Evolutionary conservation across 129 eudicot species (phyloP).

Genomic region (Lonicera japonica): DNA sequence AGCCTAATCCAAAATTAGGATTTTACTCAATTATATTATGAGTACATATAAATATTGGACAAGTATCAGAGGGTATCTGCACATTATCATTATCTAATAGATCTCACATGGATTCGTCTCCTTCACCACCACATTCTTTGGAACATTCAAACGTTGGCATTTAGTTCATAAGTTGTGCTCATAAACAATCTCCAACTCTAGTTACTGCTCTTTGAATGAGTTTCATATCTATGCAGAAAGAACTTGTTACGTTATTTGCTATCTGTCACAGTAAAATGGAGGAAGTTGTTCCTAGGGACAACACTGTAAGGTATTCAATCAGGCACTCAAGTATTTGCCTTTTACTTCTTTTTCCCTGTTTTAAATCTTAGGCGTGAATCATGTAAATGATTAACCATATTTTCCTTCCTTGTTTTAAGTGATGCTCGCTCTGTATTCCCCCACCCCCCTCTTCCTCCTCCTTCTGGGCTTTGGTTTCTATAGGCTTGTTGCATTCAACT

Average conservation of each 20-base stretch:
- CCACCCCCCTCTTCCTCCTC: not conserved
- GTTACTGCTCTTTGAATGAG: not conserved
- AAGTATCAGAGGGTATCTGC: too few species aligned
- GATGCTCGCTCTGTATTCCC: too few species aligned
- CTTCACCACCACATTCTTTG: not conserved
- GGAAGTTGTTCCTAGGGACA: slow-evolving; percentile 54
- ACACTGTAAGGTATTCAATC: slow-evolving; percentile 50
- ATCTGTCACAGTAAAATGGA: slow-evolving; percentile 84
- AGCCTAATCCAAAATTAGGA: too few species aligned
- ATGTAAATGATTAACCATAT: not conserved
- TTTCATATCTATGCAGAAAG: slow-evolving; percentile 39
- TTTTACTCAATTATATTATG: too few species aligned
- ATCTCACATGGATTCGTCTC: too few species aligned
- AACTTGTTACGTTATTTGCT: slow-evolving; percentile 51
- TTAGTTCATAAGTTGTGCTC: too few species aligned
- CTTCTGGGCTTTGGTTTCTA: not conserved
- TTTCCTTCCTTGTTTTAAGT: not conserved
- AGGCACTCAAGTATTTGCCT: not conserved
- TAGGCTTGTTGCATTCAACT: slow-evolving; percentile 94
- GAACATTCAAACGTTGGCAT: too few species aligned
- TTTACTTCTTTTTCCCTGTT: not conserved
- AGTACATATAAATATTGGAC: too few species aligned
- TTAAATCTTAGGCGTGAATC: not conserved
- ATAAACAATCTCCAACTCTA: not conserved
- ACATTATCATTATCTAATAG: too few species aligned